A percentile compares a stretch with the other conserved stretches of the same genome.
These are phyloP conservation scores for Populus euphratica DNA, from an alignment of 345 rosid genomes.

Conservation along the genomic window DNA sequence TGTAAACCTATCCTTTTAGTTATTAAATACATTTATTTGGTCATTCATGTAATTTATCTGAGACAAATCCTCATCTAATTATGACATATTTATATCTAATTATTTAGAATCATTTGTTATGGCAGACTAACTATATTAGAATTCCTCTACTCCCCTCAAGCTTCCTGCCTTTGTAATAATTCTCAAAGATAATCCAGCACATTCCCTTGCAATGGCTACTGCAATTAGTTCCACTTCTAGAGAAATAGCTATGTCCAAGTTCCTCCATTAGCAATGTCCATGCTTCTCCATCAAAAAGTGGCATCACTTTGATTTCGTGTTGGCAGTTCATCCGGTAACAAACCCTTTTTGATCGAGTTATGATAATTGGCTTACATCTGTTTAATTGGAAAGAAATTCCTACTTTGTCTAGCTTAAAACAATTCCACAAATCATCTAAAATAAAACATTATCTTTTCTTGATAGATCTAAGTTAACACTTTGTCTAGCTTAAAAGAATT, in stretches of 20 bases:
- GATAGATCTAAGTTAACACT: too few species aligned
- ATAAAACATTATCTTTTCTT: too few species aligned
- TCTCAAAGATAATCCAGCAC: neutral
- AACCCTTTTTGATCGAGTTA: neutral
- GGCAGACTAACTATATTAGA: too few species aligned
- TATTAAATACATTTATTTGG: too few species aligned
- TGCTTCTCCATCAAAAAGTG: neutral
- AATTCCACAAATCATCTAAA: neutral
- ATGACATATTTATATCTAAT: too few species aligned
- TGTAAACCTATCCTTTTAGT: too few species aligned
- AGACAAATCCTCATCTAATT: too few species aligned
- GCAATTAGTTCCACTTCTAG: neutral
- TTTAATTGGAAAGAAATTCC: neutral
- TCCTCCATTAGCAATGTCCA: neutral
- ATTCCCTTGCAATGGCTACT: neutral
- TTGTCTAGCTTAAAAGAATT: too few species aligned
- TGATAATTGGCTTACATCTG: neutral
- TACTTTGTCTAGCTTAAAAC: neutral
- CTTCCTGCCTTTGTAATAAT: neutral
- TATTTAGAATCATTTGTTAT: too few species aligned
- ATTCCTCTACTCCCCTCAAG: conserved; percentile 4
- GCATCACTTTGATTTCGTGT: neutral
- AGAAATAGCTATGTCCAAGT: neutral
- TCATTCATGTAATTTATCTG: too few species aligned
- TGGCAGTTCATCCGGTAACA: neutral